Evolutionary conservation across 225 moss, liverwort and hornwort species (phyloP).

Genomic region (Anthoceros angustus): DNA sequence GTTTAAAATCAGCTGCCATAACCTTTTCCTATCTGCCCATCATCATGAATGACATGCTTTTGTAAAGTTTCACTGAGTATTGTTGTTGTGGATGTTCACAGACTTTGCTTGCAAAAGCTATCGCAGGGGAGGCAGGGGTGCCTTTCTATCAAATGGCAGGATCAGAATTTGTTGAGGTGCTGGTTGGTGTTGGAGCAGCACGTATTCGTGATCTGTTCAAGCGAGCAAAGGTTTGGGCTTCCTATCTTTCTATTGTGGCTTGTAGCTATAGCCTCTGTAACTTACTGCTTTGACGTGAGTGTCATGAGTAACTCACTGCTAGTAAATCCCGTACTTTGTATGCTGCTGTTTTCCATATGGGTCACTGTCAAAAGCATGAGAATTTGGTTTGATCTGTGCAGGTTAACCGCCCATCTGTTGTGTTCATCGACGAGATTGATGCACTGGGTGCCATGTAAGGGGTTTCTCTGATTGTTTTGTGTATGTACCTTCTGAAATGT

Average conservation of each 20-base stretch:
- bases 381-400: conserved; percentile 2
- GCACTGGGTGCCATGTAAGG: conserved; percentile 80
- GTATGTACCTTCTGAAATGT: background rate
- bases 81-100: background rate
- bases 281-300: too few relatives aligned
- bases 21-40: background rate
- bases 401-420: conserved; percentile 90
- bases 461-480: background rate
- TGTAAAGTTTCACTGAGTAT: background rate
- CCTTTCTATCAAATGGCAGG: conserved; percentile 99
- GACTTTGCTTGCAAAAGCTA: conserved; percentile 92
- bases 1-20: background rate
- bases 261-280: background rate
- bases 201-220: conserved; percentile 95
- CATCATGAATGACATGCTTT: background rate
- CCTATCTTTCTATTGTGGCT: background rate
- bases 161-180: conserved; percentile 93
- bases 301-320: too few relatives aligned
- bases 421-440: conserved; percentile 97
- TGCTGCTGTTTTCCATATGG: too few relatives aligned
- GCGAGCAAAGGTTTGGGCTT: conserved; percentile 48
- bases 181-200: conserved; percentile 94
- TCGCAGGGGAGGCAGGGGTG: conserved; percentile 94
- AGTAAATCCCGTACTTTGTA: too few relatives aligned
- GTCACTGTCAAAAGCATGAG: too few relatives aligned